Conservation (phyloP, 768 basidiomycete species). For the Astraeus odoratus region DNA sequence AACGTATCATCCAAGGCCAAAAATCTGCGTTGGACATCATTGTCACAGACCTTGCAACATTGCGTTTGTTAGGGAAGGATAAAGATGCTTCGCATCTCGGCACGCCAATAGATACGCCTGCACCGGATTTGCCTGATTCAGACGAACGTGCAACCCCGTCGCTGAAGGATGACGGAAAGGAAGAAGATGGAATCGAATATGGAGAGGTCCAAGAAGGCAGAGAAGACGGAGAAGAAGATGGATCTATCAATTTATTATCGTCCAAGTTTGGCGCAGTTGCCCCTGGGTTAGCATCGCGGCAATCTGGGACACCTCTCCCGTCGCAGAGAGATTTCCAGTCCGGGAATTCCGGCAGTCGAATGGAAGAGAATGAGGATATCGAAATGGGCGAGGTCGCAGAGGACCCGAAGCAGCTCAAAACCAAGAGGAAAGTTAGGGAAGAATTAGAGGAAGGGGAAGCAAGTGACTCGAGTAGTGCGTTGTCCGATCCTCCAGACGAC, state of each 20-base stretch:
- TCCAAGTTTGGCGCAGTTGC: constrained; percentile 27
- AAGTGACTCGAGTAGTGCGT: constrained; percentile 69
- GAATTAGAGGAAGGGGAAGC: constrained; percentile 86
- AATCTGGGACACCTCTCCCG: constrained; percentile 23
- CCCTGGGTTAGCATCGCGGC: constrained; percentile 26
- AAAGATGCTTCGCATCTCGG: constrained; percentile 40
- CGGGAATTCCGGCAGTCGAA: constrained; percentile 15
- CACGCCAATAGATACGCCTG: constrained; percentile 43
- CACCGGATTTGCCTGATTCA: constrained; percentile 30
- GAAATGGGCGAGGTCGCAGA: constrained; percentile 92
- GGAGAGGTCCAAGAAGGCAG: constrained; percentile 36
- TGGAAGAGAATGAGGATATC: constrained; percentile 57
- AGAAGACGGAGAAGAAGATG: constrained; percentile 32
- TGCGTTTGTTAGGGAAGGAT: constrained; percentile 68
- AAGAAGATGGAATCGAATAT: constrained; percentile 34
- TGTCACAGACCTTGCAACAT: constrained; percentile 50
- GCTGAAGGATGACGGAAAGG: constrained; percentile 27
- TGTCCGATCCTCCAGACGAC: constrained; percentile 70
- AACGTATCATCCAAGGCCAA: constrained; percentile 57
- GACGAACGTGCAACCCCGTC: constrained; percentile 17
- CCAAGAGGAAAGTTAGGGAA: constrained; percentile 53
- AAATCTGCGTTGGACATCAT: constrained; percentile 62
- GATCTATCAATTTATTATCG: constrained; percentile 23
- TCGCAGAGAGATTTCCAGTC: constrained; percentile 20
- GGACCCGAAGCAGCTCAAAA: constrained; percentile 40